Conservation (phyloP, 139 green algal species). For the Chlorella sp. region DNA sequence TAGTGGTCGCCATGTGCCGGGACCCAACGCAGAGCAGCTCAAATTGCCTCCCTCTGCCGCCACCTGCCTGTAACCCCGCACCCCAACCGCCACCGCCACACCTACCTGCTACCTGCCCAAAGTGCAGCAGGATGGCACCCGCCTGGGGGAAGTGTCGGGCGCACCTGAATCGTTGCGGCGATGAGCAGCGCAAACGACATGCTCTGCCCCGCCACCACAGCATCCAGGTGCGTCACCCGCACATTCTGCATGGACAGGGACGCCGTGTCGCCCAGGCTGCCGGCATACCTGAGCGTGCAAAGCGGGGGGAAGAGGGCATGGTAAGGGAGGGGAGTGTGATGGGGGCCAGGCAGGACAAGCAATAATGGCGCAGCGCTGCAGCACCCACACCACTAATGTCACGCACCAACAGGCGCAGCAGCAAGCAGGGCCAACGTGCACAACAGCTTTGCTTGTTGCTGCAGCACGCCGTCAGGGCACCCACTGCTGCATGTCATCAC, state of each 20-base stretch:
- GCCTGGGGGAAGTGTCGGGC: too few relatives aligned
- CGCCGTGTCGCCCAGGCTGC: conserved; percentile 19
- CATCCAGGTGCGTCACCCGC: conserved; percentile 9
- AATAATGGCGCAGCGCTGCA: too few relatives aligned
- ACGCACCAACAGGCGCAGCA: neutral
- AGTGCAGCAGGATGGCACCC: too few relatives aligned
- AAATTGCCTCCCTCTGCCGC: too few relatives aligned
- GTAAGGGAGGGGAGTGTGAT: neutral
- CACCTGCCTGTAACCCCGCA: too few relatives aligned
- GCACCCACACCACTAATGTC: too few relatives aligned
- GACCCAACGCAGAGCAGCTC: too few relatives aligned
- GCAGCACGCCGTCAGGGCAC: too few relatives aligned
- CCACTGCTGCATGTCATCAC: neutral
- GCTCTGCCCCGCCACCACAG: conserved; percentile 10
- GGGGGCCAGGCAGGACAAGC: neutral
- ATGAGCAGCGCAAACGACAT: conserved; percentile 13
- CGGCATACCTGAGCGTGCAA: neutral
- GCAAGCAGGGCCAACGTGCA: neutral
- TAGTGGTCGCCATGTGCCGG: too few relatives aligned
- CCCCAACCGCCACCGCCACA: neutral
- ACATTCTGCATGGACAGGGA: neutral
- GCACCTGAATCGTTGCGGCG: neutral
- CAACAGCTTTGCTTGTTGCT: too few relatives aligned
- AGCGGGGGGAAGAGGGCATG: neutral
- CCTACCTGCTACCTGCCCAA: neutral